Percentiles rank a stretch among this genome's conserved stretches.
Conservation (phyloP, 192 early-diverging fungal species). For the Funneliformis mosseae region DNA sequence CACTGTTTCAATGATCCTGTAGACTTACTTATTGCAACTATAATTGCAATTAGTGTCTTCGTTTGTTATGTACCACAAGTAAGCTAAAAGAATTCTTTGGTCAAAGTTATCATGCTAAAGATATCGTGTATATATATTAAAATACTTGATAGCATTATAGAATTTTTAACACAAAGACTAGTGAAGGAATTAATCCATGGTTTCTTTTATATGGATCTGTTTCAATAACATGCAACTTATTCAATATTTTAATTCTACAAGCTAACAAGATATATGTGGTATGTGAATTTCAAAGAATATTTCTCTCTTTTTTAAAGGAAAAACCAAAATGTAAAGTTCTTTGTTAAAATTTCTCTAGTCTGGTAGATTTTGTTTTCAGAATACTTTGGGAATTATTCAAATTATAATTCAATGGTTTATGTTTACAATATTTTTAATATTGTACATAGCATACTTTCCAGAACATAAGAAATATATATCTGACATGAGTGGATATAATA, state of each 20-base stretch:
- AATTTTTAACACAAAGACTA: slow-evolving; percentile 56
- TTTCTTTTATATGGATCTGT: slow-evolving; percentile 56
- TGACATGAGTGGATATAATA: neutral
- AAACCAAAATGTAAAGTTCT: no score
- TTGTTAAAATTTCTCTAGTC: neutral
- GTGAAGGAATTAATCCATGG: slow-evolving; percentile 61
- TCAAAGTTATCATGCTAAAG: neutral
- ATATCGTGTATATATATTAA: neutral
- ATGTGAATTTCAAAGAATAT: slow-evolving; percentile 20
- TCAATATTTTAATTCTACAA: slow-evolving; percentile 59
- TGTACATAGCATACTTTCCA: slow-evolving; percentile 75
- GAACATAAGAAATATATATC: slow-evolving; percentile 36
- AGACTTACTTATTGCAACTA: slow-evolving; percentile 53
- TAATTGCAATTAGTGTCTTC: slow-evolving; percentile 79
- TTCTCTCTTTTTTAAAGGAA: no score
- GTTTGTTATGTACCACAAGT: slow-evolving; percentile 90
- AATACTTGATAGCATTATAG: slow-evolving; percentile 43
- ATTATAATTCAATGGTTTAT: slow-evolving; percentile 64
- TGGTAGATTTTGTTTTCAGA: slow-evolving; percentile 55
- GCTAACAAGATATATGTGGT: slow-evolving; percentile 46
- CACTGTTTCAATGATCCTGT: neutral
- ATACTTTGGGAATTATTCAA: slow-evolving; percentile 63
- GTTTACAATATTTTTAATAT: slow-evolving; percentile 67
- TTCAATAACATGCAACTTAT: slow-evolving; percentile 55
- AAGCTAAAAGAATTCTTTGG: neutral